phyloP scores from a whole-genome alignment of 2,329 filamentous ascomycete species.

The Botrytis sinoallii region DNA sequence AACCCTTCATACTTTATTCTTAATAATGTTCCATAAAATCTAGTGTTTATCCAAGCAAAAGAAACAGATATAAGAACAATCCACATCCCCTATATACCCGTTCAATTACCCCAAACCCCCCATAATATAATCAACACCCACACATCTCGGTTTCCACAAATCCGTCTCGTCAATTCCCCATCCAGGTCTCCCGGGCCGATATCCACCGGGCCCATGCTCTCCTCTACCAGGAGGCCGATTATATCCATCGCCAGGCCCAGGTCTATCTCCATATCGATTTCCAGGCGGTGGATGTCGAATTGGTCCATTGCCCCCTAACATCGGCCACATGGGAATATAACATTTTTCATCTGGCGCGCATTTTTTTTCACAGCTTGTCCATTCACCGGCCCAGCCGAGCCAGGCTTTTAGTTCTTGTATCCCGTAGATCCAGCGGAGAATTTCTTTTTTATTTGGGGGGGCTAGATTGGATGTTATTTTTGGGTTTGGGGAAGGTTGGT shows the following conservation, averaged over 20 bases:
- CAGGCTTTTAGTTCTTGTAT: constrained; percentile 46
- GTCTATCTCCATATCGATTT: constrained; percentile 3
- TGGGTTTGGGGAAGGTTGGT: neutral
- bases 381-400: constrained; percentile 50
- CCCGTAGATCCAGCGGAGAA: constrained; percentile 33
- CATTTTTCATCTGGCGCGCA: constrained; percentile 47
- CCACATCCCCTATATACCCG: too few species aligned
- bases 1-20: neutral
- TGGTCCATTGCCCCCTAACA: constrained; percentile 28
- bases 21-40: too few species aligned
- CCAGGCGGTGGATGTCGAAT: neutral
- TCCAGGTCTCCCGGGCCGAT: neutral
- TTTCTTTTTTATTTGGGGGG: constrained; percentile 24
- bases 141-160: constrained; percentile 34
- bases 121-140: constrained; percentile 31
- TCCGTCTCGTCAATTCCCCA: constrained; percentile 27
- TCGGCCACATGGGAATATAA: constrained; percentile 52
- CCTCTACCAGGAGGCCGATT: constrained; percentile 19
- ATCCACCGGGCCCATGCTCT: neutral
- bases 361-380: constrained; percentile 41
- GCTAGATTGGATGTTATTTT: neutral
- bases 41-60: neutral
- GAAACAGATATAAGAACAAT: neutral
- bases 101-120: neutral
- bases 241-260: constrained; percentile 19